phyloP scores from a whole-genome alignment of 805 yeast genomes.

The Starmera caribaea region DNA sequence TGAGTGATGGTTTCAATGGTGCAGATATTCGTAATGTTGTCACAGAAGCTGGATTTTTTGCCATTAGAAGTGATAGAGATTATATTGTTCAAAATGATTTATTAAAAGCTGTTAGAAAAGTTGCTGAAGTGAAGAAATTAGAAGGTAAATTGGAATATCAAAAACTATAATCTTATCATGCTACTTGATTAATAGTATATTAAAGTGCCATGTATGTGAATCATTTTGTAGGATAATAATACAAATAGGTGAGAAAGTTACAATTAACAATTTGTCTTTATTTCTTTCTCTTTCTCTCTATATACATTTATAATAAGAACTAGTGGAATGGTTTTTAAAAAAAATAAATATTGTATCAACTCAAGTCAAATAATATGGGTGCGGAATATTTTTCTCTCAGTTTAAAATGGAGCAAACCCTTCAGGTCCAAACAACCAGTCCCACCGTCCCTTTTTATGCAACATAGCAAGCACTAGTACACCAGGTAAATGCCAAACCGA shows the following conservation, averaged over 20 bases:
- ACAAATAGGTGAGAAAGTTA: too few relatives aligned
- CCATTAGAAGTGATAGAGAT: conserved; percentile 95
- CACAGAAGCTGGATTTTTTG: conserved; percentile 98
- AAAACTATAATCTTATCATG: conserved; percentile 59
- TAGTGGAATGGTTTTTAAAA: too few relatives aligned
- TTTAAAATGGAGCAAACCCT: not conserved
- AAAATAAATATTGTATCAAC: too few relatives aligned
- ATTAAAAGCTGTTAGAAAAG: conserved; percentile 97
- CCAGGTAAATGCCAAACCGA: conserved; percentile 93
- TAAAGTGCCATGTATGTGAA: too few relatives aligned
- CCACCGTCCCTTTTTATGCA: conserved; percentile 95
- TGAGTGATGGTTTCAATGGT: conserved; percentile 99
- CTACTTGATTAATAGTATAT: too few relatives aligned
- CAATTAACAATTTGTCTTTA: too few relatives aligned
- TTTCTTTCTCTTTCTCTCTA: too few relatives aligned
- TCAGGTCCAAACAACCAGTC: conserved; percentile 45
- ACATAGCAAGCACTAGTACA: conserved; percentile 80
- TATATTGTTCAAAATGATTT: conserved; percentile 87
- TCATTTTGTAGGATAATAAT: too few relatives aligned
- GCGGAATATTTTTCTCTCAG: too few relatives aligned
- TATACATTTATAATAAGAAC: too few relatives aligned
- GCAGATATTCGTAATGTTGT: conserved; percentile 95
- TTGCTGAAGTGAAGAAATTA: conserved; percentile 90
- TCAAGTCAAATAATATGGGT: too few relatives aligned
- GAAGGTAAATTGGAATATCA: conserved; percentile 95